These are phyloP conservation scores for Verticillium dahliae DNA, from an alignment of 2,329 filamentous ascomycete genomes.

Conservation along the genomic window DNA sequence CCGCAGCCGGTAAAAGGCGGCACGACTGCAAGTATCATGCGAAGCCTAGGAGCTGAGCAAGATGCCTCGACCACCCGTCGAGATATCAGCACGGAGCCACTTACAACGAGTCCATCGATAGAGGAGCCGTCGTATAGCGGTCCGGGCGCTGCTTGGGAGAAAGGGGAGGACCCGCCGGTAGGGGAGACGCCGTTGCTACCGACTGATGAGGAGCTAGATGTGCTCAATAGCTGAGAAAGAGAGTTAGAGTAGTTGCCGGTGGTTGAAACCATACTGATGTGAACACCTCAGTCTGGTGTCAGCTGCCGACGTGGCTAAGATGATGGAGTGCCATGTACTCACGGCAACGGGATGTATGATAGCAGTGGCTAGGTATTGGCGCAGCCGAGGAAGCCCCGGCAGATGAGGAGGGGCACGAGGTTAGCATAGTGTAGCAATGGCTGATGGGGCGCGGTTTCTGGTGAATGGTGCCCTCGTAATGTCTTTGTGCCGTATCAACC, in stretches of 20 bases:
- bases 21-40: conserved; percentile 25
- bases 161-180: conserved; percentile 33
- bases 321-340: background rate
- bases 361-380: too few relatives aligned
- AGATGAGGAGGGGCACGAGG: too few relatives aligned
- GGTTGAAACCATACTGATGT: background rate
- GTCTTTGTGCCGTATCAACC: too few relatives aligned
- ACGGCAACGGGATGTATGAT: background rate
- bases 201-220: conserved; percentile 32
- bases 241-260: background rate
- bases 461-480: too few relatives aligned
- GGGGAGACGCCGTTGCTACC: conserved; percentile 28
- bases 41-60: conserved; percentile 18
- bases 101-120: conserved; percentile 15
- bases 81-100: background rate
- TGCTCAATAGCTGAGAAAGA: conserved; percentile 20
- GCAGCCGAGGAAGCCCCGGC: too few relatives aligned
- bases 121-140: conserved; percentile 41
- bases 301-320: background rate
- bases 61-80: conserved; percentile 2
- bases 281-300: background rate
- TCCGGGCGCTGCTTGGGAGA: conserved; percentile 45
- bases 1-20: conserved; percentile 36
- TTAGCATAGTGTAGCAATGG: too few relatives aligned
- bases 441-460: too few relatives aligned